Conservation (phyloP, 441 rosid species). For the Gossypium trilobum region DNA sequence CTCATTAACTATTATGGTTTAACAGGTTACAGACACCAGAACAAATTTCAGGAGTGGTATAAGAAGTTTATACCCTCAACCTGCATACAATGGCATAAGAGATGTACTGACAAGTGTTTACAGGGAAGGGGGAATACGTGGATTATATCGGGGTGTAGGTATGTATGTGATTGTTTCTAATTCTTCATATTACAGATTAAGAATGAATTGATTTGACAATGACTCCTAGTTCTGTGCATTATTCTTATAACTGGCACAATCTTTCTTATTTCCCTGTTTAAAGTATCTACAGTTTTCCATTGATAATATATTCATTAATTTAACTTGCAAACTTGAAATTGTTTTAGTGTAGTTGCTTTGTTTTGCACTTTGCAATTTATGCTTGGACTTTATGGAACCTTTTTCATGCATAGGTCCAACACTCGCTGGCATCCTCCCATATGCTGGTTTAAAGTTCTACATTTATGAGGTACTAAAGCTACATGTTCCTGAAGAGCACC, state of each 20-base stretch:
- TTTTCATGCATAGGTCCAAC: constrained; percentile 70
- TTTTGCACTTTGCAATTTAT: background rate
- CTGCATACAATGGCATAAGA: constrained; percentile 59
- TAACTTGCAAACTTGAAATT: background rate
- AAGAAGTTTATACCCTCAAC: constrained; percentile 35
- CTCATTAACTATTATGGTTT: constrained; percentile 13
- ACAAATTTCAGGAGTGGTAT: constrained; percentile 29
- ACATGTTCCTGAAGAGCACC: constrained; percentile 86
- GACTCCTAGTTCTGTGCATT: background rate
- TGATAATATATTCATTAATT: background rate
- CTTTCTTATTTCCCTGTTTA: background rate
- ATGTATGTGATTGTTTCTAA: constrained; percentile 17
- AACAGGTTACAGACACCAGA: constrained; percentile 46
- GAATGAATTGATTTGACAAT: constrained; percentile 6
- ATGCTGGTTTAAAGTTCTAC: constrained; percentile 86
- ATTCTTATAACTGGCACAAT: background rate
- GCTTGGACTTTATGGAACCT: background rate
- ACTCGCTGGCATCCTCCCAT: constrained; percentile 78
- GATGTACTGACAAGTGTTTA: constrained; percentile 66
- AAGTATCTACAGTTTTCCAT: background rate
- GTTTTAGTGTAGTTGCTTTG: constrained; percentile 1
- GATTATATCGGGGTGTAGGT: constrained; percentile 84
- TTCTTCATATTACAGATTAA: background rate
- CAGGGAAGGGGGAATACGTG: constrained; percentile 75
- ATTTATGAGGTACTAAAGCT: constrained; percentile 77